Conservation (phyloP, 164 flowering plant species). For the Liriodendron chinense region DNA sequence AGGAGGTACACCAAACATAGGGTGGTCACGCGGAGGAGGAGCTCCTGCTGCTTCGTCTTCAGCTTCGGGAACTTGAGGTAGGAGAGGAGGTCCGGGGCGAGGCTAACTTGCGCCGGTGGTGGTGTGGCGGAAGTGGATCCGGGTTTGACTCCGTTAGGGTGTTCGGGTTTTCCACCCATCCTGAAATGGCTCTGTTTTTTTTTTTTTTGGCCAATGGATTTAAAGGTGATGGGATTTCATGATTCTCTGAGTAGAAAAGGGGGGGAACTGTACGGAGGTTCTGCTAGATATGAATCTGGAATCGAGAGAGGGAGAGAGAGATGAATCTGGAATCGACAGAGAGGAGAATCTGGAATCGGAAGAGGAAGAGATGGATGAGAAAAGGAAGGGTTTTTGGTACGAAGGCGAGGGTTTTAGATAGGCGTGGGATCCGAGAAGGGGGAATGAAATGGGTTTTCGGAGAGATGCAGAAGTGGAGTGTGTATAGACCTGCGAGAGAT, state of each 20-base stretch:
- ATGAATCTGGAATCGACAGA: too few species aligned
- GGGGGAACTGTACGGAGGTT: neutral
- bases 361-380: neutral
- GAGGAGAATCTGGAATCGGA: neutral
- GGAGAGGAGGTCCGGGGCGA: slow-evolving; percentile 17
- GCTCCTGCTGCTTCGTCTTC: slow-evolving; percentile 89
- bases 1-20: slow-evolving; percentile 68
- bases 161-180: slow-evolving; percentile 13
- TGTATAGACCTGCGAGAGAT: neutral
- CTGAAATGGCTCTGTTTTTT: neutral
- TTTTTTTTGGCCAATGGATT: neutral
- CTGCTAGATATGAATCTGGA: neutral
- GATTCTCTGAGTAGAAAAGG: neutral
- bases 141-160: slow-evolving; percentile 2
- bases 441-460: neutral
- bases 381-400: neutral
- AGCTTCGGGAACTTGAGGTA: slow-evolving; percentile 53
- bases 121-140: neutral
- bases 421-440: neutral
- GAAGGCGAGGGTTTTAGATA: neutral
- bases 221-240: neutral
- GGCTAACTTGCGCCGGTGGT: slow-evolving; percentile 1
- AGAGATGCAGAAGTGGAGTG: neutral
- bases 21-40: slow-evolving; percentile 67
- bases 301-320: neutral